Conservation (phyloP, 805 yeast genomes). For the Pichia rugopelliculosa region DNA sequence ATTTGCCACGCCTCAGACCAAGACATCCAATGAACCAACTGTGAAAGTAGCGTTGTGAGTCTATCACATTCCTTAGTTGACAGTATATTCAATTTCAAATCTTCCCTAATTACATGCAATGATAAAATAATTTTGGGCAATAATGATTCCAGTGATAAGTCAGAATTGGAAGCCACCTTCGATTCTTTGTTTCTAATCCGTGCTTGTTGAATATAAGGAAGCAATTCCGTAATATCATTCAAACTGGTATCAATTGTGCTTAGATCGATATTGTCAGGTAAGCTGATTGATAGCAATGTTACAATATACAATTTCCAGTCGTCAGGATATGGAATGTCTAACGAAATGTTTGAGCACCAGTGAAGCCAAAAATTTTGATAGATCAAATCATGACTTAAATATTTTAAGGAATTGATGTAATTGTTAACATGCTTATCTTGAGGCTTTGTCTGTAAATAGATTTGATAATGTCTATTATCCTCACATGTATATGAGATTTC, state of each 20-base stretch:
- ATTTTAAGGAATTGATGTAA: slow-evolving; percentile 44
- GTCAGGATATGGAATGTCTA: slow-evolving; percentile 30
- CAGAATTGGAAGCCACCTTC: background rate
- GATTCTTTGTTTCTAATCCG: slow-evolving; percentile 10
- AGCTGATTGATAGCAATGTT: slow-evolving; percentile 40
- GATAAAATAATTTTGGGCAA: slow-evolving; percentile 59
- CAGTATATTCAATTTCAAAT: slow-evolving; percentile 50
- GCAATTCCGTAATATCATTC: slow-evolving; percentile 22
- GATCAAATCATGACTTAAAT: slow-evolving; percentile 50
- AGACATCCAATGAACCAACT: slow-evolving; percentile 58
- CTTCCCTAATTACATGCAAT: slow-evolving; percentile 75
- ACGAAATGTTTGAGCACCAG: slow-evolving; percentile 51
- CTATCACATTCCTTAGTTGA: slow-evolving; percentile 29
- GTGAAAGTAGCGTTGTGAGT: slow-evolving; percentile 51
- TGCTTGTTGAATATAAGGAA: slow-evolving; percentile 19
- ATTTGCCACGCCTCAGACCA: slow-evolving; percentile 64
- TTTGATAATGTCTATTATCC: slow-evolving; percentile 20
- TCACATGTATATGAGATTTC: slow-evolving; percentile 20
- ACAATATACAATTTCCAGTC: slow-evolving; percentile 59
- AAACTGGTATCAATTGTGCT: slow-evolving; percentile 9
- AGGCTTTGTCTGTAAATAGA: slow-evolving; percentile 39
- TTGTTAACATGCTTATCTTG: slow-evolving; percentile 33
- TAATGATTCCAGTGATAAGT: slow-evolving; percentile 31
- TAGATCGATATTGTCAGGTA: slow-evolving; percentile 36
- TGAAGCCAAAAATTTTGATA: slow-evolving; percentile 52